Percentiles rank a stretch among this genome's conserved stretches.
Evolutionary conservation across 352 stramenopile genomes (phyloP).

Genomic region (Globisporangium polare): DNA sequence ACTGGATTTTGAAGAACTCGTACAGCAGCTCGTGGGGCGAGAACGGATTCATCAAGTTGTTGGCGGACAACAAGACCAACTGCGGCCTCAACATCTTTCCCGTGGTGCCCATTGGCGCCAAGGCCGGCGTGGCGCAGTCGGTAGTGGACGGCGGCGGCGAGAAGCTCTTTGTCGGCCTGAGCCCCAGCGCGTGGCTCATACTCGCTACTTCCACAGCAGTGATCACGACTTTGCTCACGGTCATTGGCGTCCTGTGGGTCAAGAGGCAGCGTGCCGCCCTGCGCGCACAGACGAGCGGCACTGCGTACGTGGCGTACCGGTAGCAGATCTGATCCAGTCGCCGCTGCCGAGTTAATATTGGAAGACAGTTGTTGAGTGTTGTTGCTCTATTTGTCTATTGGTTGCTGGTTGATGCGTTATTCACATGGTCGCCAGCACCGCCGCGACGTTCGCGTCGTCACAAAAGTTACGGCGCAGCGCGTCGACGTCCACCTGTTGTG

Average conservation of each 20-base stretch:
- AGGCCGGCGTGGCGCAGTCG: conserved; percentile 24
- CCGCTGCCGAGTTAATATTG: too few relatives aligned
- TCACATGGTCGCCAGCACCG: conserved; percentile 6
- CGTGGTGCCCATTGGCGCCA: conserved; percentile 53
- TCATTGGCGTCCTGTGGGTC: conserved; percentile 27
- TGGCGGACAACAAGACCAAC: conserved; percentile 63
- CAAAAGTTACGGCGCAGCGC: background rate
- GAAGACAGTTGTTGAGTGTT: background rate
- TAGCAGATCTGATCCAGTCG: too few relatives aligned
- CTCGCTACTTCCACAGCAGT: conserved; percentile 21
- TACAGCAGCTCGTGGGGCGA: conserved; percentile 65
- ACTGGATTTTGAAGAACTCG: conserved; percentile 83
- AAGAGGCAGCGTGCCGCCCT: conserved; percentile 6
- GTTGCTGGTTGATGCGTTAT: background rate
- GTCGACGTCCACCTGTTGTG: background rate
- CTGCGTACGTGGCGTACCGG: conserved; percentile 12
- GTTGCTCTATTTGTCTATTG: background rate
- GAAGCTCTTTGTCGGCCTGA: conserved; percentile 33
- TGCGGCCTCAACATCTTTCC: conserved; percentile 75
- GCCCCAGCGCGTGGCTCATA: conserved; percentile 30
- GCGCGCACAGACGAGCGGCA: conserved; percentile 8
- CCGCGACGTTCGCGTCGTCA: background rate
- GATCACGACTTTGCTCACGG: conserved; percentile 32
- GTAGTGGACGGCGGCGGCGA: conserved; percentile 51
- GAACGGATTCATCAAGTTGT: conserved; percentile 58